Percentiles rank a stretch among this genome's conserved stretches.
Evolutionary conservation across 257 asterid genomes (phyloP).

Genomic region (Capsicum pubescens): DNA sequence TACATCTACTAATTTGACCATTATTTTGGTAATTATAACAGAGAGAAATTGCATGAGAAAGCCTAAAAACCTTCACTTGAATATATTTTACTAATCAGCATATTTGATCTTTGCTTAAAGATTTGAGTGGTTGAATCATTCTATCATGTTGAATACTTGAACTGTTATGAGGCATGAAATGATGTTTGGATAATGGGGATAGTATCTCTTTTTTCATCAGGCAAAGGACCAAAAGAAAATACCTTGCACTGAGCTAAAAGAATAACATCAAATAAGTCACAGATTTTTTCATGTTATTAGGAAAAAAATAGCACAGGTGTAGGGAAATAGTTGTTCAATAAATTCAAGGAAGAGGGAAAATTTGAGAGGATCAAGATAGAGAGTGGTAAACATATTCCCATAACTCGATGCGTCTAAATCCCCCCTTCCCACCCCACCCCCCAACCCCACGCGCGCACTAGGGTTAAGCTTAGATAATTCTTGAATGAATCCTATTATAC

Average conservation of each 20-base stretch:
- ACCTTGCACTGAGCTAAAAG: background rate
- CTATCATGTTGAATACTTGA: slow-evolving; percentile 22
- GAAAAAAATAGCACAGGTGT: background rate
- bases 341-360: slow-evolving; percentile 3
- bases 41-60: slow-evolving; percentile 1
- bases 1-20: background rate
- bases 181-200: background rate
- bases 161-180: slow-evolving; percentile 9
- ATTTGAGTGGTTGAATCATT: background rate
- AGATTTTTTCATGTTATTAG: background rate
- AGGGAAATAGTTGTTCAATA: background rate
- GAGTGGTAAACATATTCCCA: too few species aligned
- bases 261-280: slow-evolving; percentile 1
- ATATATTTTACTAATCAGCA: background rate
- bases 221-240: slow-evolving; percentile 12
- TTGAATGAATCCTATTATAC: too few species aligned
- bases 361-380: background rate
- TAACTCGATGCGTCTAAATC: too few species aligned
- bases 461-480: too few species aligned
- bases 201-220: background rate
- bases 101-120: background rate
- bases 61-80: slow-evolving; percentile 12
- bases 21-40: slow-evolving; percentile 19
- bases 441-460: too few species aligned
- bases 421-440: too few species aligned